Evolutionary conservation across 2,329 filamentous ascomycete genomes (phyloP).

Genomic region (Beauveria pseudobassiana): DNA sequence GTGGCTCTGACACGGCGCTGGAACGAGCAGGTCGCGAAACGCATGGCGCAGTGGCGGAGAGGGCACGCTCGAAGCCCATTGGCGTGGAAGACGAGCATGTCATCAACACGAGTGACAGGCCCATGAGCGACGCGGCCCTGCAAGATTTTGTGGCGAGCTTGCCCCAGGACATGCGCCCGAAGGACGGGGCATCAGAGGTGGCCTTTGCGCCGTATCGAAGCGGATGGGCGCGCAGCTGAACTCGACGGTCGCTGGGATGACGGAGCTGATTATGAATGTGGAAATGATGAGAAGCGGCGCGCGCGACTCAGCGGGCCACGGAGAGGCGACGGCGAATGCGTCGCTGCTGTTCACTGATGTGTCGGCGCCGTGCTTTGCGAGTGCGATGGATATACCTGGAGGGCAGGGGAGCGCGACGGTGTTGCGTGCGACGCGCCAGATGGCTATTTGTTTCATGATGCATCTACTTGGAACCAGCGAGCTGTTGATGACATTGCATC

Average conservation of each 20-base stretch:
- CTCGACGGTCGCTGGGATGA: neutral
- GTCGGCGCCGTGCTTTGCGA: conserved; percentile 8
- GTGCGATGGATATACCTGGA: conserved; percentile 13
- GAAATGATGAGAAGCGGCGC: neutral
- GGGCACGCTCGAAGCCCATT: conserved; percentile 34
- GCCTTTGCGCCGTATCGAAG: conserved; percentile 2
- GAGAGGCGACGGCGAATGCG: neutral
- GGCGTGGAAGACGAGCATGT: conserved; percentile 19
- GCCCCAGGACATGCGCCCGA: conserved; percentile 20
- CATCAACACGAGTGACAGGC: conserved; percentile 4
- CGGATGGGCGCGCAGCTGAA: neutral
- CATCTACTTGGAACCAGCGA: conserved; percentile 36
- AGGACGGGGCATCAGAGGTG: neutral
- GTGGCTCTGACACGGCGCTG: conserved; percentile 41
- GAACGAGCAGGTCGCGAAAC: conserved; percentile 37
- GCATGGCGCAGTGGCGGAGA: conserved; percentile 37
- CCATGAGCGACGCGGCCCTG: conserved; percentile 5
- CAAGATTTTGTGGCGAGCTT: conserved; percentile 5
- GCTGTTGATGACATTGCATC: conserved; percentile 20
- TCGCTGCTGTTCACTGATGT: neutral
- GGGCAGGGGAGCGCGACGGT: conserved; percentile 10
- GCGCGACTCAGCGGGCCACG: neutral
- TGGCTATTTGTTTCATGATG: conserved; percentile 45
- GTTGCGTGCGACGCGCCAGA: conserved; percentile 34
- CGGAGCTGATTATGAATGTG: neutral